phyloP scores from a whole-genome alignment of 2,329 filamentous ascomycete genomes.

The Akanthomyces uredinophilus region DNA sequence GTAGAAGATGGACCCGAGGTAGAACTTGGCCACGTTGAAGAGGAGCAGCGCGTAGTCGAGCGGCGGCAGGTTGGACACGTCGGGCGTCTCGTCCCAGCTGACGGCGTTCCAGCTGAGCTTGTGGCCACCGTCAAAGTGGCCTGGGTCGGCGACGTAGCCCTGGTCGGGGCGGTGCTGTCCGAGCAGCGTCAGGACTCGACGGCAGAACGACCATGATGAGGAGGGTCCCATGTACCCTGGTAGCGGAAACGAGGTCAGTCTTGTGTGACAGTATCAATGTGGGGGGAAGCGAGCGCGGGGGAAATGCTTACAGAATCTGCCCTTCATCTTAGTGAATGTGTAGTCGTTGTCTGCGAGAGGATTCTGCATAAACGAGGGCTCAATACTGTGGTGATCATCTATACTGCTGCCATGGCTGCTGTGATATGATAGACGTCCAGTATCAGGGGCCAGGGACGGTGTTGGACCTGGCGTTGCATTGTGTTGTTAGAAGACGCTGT shows the following conservation, averaged over 20 bases:
- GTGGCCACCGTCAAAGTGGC: conserved; percentile 29
- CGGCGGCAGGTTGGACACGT: conserved; percentile 24
- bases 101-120: conserved; percentile 24
- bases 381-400: conserved; percentile 12
- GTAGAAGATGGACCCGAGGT: conserved; percentile 21
- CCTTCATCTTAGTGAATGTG: conserved; percentile 27
- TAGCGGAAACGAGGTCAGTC: background rate
- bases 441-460: conserved; percentile 10
- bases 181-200: conserved; percentile 28
- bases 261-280: background rate
- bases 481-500: background rate
- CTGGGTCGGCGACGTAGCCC: conserved; percentile 26
- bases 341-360: conserved; percentile 29
- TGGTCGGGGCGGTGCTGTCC: conserved; percentile 29
- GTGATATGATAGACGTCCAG: conserved; percentile 10
- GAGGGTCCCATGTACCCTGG: conserved; percentile 32
- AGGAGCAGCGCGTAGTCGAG: conserved; percentile 22
- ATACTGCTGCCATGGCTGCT: conserved; percentile 11
- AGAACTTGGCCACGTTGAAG: conserved; percentile 23
- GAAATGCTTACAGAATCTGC: conserved; percentile 25
- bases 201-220: conserved; percentile 33
- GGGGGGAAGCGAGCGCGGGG: background rate
- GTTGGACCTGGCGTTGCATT: conserved; percentile 6
- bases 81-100: conserved; percentile 21
- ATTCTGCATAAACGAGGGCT: conserved; percentile 20